Evolutionary conservation across 2,329 filamentous ascomycete species (phyloP), one percentile per base, ranked within the genome.

Genomic region (Colletotrichum viniferum): DNA sequence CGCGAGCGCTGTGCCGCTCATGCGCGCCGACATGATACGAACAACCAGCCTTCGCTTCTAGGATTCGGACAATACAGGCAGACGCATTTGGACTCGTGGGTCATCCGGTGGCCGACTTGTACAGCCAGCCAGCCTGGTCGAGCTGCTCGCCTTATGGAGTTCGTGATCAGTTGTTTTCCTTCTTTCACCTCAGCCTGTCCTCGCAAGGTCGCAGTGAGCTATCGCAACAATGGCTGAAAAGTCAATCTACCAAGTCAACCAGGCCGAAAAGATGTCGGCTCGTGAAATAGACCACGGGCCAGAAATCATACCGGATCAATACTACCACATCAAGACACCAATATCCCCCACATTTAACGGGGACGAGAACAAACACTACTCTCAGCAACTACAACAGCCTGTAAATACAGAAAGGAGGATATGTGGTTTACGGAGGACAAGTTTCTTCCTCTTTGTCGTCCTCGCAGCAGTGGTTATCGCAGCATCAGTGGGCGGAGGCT

Each of bases 401-500:
- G 21, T 34, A 13, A 24, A 24, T 10, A 16, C 24, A 12, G 52
- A 62, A 48, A 68, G 38, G 24, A 67, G 28, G 30, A 70, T 71
- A 21, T 66, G 56, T 32, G 71, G 74, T 5, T 21, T 76, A 9
- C 36, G 38, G 38, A 61, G 71, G 55, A 34, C 66, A 36, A 76
- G 66, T 7, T 67, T 74, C 55, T 67, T 68, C 4, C 55, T 74
- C n/a, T 21, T 64, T 4, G 61, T 74, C 14, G 10, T 71, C 4
- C 28, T 76, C 36, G 62, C 43, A 4, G 13, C 65, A 14, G 66
- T 76, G 4, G 43, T 74, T 18, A 34, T 74, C 8, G 56, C 24
- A 18, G 74, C 71, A n/a, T 67, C 74, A 4, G 34, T 76, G 5
- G 74, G 71, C 10, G 74, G 74, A 13, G 71, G 74, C 12, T 55